These are phyloP conservation scores for Lepiota subincarnata DNA, from an alignment of 768 basidiomycete species.

Conservation along the genomic window DNA sequence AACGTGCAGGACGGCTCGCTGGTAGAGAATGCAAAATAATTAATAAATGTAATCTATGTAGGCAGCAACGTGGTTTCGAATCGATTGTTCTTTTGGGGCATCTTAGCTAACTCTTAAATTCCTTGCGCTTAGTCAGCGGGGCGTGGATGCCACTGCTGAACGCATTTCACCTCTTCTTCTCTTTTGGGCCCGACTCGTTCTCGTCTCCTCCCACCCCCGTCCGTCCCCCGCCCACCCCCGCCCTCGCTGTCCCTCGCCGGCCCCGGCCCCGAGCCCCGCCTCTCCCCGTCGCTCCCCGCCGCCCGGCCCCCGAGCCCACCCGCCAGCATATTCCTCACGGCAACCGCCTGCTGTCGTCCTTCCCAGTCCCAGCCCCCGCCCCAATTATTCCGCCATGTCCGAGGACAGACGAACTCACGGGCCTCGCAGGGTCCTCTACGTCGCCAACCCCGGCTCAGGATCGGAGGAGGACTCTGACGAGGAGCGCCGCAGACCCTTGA, in stretches of 20 bases:
- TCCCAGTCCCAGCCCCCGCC: slow-evolving; percentile 5
- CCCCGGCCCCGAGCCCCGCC: too few species aligned
- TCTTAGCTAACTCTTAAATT: slow-evolving; percentile 12
- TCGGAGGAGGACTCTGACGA: slow-evolving; percentile 29
- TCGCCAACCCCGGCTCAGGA: slow-evolving; percentile 58
- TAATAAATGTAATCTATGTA: slow-evolving; percentile 15
- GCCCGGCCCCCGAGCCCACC: not conserved
- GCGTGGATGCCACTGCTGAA: slow-evolving; percentile 14
- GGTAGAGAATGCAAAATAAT: slow-evolving; percentile 18
- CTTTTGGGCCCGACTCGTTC: slow-evolving; percentile 13
- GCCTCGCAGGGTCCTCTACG: slow-evolving; percentile 42
- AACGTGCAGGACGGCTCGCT: slow-evolving; percentile 27
- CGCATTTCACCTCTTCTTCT: slow-evolving; percentile 13
- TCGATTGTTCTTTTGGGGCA: slow-evolving; percentile 15
- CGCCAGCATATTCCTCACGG: not conserved
- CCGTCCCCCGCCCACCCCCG: slow-evolving; percentile 9
- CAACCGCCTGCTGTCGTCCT: slow-evolving; percentile 4
- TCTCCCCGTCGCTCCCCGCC: not conserved
- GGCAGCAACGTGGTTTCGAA: slow-evolving; percentile 20
- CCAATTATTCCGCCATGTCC: slow-evolving; percentile 42
- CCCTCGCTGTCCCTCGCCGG: not conserved
- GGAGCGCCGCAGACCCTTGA: slow-evolving; percentile 14
- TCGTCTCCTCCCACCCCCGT: slow-evolving; percentile 12
- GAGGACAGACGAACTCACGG: slow-evolving; percentile 42
- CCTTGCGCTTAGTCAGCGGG: slow-evolving; percentile 26